Evolutionary conservation across 2,329 filamentous ascomycete genomes (phyloP), one percentile per base, ranked within the genome.

Genomic region (Phialocephala sp.): DNA sequence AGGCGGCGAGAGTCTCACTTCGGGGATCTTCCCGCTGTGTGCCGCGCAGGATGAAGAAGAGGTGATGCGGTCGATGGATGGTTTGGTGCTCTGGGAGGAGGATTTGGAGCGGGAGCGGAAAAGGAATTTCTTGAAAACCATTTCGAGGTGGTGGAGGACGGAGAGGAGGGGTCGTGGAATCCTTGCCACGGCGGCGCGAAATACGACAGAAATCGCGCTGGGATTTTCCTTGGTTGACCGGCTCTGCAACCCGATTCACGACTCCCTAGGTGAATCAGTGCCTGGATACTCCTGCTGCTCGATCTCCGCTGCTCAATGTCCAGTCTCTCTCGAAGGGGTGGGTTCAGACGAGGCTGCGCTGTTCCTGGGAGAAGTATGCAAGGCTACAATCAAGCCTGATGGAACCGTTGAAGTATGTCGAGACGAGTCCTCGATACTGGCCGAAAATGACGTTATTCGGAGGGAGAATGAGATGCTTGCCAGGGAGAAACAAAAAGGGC

Each of bases 121-220:
- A 32, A 6, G 27, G 27, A 71, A 36, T 32, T 61, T 58, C 60
- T 72, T 69, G 64, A 72, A 71, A 55, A 71, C 64, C 69, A 71
- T 72, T 36, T 62, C 66, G 62, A 45, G n/a, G 39, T 11, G 43
- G 27, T 20, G 11, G 50, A 32, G 3, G 27, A 32, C 6, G n/a
- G n/a, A n/a, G n/a, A 39, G 36, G 36, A 39, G 36, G 36, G 8
- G 36, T 14, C 14, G 36, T 39, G 36, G 36, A 39, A 39, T 8
- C n/a, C n/a, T n/a, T n/a, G n/a, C n/a, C n/a, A n/a, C n/a, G n/a
- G n/a, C n/a, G n/a, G n/a, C n/a, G n/a, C 27, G 3, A 32, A 32
- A 32, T 32, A 6, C 27, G 3, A 32, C 27, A 32, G 27, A 6
- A 32, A 32, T 32, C 6, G 27, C 27, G 27, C 27, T 32, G 27